phyloP scores from a whole-genome alignment of 177 flowering plant species.

The Vitis hybrid region DNA sequence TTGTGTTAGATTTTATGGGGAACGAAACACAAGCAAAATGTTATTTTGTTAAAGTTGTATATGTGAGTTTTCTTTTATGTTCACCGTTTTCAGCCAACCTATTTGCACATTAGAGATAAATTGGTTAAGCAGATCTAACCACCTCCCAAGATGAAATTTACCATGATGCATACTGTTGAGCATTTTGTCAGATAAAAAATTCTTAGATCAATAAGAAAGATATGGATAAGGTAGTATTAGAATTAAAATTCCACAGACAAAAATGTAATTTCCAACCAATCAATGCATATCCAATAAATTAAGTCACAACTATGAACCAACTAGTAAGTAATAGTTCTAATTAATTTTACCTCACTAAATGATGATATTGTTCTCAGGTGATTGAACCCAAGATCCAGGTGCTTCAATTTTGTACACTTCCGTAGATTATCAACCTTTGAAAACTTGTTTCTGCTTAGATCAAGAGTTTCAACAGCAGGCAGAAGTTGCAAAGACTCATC shows the following conservation, averaged over 20 bases:
- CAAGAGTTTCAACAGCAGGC: constrained; percentile 87
- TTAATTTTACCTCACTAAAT: constrained; percentile 57
- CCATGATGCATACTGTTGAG: too few species aligned
- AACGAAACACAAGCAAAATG: too few species aligned
- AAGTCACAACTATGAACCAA: too few species aligned
- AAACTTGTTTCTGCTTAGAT: constrained; percentile 85
- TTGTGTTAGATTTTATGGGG: too few species aligned
- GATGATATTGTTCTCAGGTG: constrained; percentile 60
- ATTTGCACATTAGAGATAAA: too few species aligned
- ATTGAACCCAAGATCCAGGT: constrained; percentile 95
- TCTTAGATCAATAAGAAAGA: background rate
- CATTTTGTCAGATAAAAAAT: too few species aligned
- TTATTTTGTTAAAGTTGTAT: too few species aligned
- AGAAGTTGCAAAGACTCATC: constrained; percentile 96
- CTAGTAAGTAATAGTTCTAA: background rate
- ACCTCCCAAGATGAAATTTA: too few species aligned
- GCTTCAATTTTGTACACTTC: constrained; percentile 70
- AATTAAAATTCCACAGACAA: background rate
- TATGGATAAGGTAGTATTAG: background rate
- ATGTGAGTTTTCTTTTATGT: too few species aligned
- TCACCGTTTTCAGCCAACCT: too few species aligned
- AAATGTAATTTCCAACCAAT: background rate
- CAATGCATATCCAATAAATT: too few species aligned
- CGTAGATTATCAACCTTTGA: constrained; percentile 83
- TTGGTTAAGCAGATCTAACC: too few species aligned